phyloP scores from a whole-genome alignment of 768 basidiomycete genomes.

The Roridomyces roridus region DNA sequence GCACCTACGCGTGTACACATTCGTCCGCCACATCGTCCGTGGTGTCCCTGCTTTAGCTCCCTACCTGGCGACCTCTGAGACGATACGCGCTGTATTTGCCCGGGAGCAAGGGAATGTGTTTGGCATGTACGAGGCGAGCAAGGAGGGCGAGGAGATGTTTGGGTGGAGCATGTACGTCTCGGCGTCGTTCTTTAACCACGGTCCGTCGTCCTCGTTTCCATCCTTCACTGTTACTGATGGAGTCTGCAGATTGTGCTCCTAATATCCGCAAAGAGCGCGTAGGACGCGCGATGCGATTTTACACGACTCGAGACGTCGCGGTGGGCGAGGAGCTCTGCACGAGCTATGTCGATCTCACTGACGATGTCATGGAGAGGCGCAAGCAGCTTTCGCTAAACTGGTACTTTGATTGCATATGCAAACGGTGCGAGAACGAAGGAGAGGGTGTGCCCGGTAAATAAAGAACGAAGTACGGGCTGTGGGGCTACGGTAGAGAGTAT shows the following conservation, averaged over 20 bases:
- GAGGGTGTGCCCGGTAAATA: neutral
- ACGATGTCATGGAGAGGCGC: constrained; percentile 22
- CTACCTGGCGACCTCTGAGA: constrained; percentile 47
- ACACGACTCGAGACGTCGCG: constrained; percentile 39
- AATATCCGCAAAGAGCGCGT: constrained; percentile 46
- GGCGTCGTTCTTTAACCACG: constrained; percentile 74
- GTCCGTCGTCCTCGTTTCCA: constrained; percentile 38
- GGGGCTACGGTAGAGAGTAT: constrained; percentile 7
- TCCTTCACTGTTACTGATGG: constrained; percentile 8
- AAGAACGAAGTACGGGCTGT: neutral
- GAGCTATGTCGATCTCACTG: constrained; percentile 44
- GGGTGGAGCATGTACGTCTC: constrained; percentile 69
- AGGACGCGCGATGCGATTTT: constrained; percentile 45
- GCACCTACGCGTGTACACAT: constrained; percentile 60
- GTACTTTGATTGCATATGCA: constrained; percentile 33
- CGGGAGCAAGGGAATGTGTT: constrained; percentile 73
- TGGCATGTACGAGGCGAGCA: constrained; percentile 66
- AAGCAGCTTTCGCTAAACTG: constrained; percentile 26
- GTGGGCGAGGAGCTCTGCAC: constrained; percentile 53
- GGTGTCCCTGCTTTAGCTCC: constrained; percentile 28
- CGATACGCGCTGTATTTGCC: constrained; percentile 58
- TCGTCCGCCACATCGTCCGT: constrained; percentile 47
- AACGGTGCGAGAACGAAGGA: constrained; percentile 19
- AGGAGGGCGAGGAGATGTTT: constrained; percentile 61
- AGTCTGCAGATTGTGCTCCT: constrained; percentile 44